phyloP scores from a whole-genome alignment of 169 alveolate species.

The Plasmodium gallinaceum region DNA sequence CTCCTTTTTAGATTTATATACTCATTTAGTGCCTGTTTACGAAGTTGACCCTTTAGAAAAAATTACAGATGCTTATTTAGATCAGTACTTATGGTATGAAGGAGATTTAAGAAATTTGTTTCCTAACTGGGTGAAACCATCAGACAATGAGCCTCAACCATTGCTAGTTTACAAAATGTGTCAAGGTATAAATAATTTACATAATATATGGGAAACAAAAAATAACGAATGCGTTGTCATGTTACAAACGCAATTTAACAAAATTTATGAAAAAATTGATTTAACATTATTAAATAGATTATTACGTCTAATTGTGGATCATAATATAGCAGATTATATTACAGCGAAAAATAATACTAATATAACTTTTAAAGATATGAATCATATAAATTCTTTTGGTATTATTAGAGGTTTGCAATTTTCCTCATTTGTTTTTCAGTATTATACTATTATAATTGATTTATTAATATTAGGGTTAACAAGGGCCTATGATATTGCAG shows the following conservation, averaged over 20 bases:
- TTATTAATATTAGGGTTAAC: slow-evolving; percentile 97
- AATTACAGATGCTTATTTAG: slow-evolving; percentile 99
- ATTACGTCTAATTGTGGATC: slow-evolving; percentile 98
- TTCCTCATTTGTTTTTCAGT: slow-evolving; percentile 97
- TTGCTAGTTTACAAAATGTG: slow-evolving; percentile 98
- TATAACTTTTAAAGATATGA: slow-evolving; percentile 99
- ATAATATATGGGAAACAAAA: slow-evolving; percentile 97
- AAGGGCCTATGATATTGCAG: slow-evolving; percentile 99
- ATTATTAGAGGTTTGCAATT: slow-evolving; percentile 98
- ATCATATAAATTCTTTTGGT: slow-evolving; percentile 98
- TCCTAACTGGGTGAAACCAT: slow-evolving; percentile 99
- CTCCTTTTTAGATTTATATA: slow-evolving; percentile 98
- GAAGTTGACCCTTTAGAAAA: slow-evolving; percentile 99
- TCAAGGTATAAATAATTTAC: slow-evolving; percentile 98
- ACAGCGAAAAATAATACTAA: slow-evolving; percentile 99
- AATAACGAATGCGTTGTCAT: slow-evolving; percentile 96
- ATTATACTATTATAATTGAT: slow-evolving; percentile 94
- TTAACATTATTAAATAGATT: slow-evolving; percentile 97
- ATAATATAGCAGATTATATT: slow-evolving; percentile 99
- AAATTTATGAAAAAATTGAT: slow-evolving; percentile 98
- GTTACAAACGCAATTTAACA: slow-evolving; percentile 91
- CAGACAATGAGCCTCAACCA: slow-evolving; percentile 99
- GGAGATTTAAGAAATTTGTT: slow-evolving; percentile 98
- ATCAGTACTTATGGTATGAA: slow-evolving; percentile 99
- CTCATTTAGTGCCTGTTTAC: slow-evolving; percentile 99